These are phyloP conservation scores for Schizonepeta tenuifolia DNA, from an alignment of 257 asterid species.

Conservation along the genomic window DNA sequence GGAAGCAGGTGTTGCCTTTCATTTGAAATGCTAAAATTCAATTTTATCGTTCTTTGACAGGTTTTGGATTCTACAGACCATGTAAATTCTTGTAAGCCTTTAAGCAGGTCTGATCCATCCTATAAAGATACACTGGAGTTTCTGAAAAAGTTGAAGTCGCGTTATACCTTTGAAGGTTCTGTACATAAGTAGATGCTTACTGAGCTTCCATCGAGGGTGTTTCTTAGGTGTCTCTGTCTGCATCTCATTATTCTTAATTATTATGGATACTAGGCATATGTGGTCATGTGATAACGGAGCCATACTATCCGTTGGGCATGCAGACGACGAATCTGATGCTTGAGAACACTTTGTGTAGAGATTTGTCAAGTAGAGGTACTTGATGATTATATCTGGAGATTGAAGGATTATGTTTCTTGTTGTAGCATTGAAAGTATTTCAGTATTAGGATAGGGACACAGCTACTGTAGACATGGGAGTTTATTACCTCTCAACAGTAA, in stretches of 20 bases:
- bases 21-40: conserved; percentile 1
- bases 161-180: conserved; percentile 36
- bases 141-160: conserved; percentile 73
- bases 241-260: too few species aligned
- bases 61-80: conserved; percentile 97
- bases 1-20: conserved; percentile 6
- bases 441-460: not conserved
- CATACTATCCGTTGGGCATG: not conserved
- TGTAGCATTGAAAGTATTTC: not conserved
- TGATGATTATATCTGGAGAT: conserved; percentile 4
- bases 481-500: not conserved
- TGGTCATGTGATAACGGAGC: not conserved
- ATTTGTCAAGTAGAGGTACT: not conserved
- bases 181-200: conserved; percentile 1
- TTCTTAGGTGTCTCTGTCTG: not conserved
- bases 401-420: not conserved
- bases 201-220: not conserved
- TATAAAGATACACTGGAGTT: conserved; percentile 84
- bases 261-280: not conserved
- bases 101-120: conserved; percentile 83
- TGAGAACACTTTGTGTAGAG: not conserved
- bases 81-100: conserved; percentile 94
- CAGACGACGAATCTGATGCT: not conserved
- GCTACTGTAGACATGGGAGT: not conserved
- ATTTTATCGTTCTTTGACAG: conserved; percentile 45